phyloP scores from a whole-genome alignment of 257 asterid genomes.

The Coffea canephora region DNA sequence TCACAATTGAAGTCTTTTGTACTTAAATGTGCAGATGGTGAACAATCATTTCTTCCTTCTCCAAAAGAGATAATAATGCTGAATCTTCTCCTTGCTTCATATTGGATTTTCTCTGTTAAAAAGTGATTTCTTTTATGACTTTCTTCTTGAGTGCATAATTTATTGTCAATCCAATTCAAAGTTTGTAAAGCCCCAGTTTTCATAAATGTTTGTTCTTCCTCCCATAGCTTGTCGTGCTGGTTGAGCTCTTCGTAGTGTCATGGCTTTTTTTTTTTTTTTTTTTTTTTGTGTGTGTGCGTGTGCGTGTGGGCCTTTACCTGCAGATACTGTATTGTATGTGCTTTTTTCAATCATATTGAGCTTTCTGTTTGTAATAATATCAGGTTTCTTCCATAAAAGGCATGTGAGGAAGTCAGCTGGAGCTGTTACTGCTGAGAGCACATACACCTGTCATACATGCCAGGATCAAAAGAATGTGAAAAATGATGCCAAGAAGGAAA shows the following conservation, averaged over 20 bases:
- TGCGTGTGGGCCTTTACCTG: background rate
- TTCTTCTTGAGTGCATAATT: background rate
- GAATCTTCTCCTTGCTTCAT: background rate
- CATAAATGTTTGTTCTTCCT: no score
- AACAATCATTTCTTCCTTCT: background rate
- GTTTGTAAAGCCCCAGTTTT: no score
- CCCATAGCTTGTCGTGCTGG: no score
- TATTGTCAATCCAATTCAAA: background rate
- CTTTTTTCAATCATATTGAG: conserved; percentile 5
- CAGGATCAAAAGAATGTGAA: conserved; percentile 37
- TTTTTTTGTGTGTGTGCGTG: no score
- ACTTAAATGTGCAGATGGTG: background rate
- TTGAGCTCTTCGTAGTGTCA: no score
- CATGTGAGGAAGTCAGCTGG: conserved; percentile 63
- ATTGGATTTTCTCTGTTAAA: background rate
- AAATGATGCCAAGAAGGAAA: conserved; percentile 36
- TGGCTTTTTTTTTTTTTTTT: no score
- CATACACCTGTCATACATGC: conserved; percentile 71
- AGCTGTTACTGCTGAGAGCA: conserved; percentile 35
- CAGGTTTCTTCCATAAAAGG: conserved; percentile 77
- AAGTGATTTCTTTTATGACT: background rate
- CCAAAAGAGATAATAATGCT: background rate
- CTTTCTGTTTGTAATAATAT: conserved; percentile 24
- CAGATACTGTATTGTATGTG: conserved; percentile 3
- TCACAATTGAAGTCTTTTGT: background rate